Evolutionary conservation across 257 asterid species (phyloP).

Genomic region (Echium plantagineum): DNA sequence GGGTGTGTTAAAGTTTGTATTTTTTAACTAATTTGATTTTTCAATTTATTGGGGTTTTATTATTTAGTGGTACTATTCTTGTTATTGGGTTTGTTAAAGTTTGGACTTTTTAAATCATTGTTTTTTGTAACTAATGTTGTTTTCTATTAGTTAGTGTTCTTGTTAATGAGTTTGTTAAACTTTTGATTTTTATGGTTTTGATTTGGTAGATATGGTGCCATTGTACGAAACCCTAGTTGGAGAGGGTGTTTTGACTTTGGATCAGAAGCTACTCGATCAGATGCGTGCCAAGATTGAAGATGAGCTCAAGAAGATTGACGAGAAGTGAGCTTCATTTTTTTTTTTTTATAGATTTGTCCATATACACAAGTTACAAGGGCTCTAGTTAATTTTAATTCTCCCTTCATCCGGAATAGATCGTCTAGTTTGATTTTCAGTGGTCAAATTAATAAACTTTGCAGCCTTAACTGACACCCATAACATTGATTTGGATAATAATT

Average conservation of each 20-base stretch:
- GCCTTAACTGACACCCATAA: too few species aligned
- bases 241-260: slow-evolving; percentile 43
- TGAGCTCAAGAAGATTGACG: slow-evolving; percentile 66
- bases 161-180: not conserved
- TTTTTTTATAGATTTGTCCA: too few species aligned
- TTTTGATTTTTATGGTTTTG: not conserved
- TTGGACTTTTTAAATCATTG: slow-evolving; percentile 4
- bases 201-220: slow-evolving; percentile 60
- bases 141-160: too few species aligned
- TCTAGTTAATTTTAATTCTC: too few species aligned
- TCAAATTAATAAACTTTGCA: too few species aligned
- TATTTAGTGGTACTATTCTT: too few species aligned
- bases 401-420: too few species aligned
- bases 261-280: slow-evolving; percentile 55
- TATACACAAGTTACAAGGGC: too few species aligned
- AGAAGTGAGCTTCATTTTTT: slow-evolving; percentile 43
- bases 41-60: not conserved
- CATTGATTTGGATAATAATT: too few species aligned
- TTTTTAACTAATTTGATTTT: not conserved
- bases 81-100: not conserved
- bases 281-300: slow-evolving; percentile 59
- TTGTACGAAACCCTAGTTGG: slow-evolving; percentile 71
- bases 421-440: too few species aligned
- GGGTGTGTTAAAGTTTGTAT: not conserved
- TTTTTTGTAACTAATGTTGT: not conserved